Base-by-base conservation (phyloP, 176 grass and related monocot species). In the Hordeum vulgare region DNA sequence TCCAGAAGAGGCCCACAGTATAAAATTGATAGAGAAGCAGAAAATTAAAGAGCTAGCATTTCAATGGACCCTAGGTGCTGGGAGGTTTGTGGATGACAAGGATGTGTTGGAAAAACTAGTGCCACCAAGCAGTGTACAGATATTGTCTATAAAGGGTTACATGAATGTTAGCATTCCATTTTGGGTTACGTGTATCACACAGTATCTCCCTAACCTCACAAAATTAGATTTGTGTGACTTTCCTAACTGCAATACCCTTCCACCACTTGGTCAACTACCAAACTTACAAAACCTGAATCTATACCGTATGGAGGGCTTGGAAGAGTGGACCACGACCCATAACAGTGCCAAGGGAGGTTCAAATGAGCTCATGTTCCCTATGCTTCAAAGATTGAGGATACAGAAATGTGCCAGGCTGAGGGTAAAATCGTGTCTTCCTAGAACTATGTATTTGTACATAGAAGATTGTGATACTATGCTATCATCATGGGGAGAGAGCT, bases 181-280 rank as follows among this genome's bases (percentile, higher is more conserved):
- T 6, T 80, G 77, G 77, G 3, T 33, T 10, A 66, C 53, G 81
- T 20, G 0, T 13, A 63, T 64, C 8, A 18, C 26, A 17, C 12
- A 8, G 8, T 6, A 75, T 49, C 70, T 83, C 8, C 70, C 41
- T 0, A 83, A 75, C 11, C 5, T 83, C 37, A 3, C 6, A 20
- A 0, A 0, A 1, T 36, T 74, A 20, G 0, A 0, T 0, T 2
- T 83, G 7, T 0, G 0, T 6, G 1, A 9, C 53, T 9, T 64
- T 20, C 20, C 27, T 1, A 1, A 0, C 1, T 75, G 58, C 34
- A 42, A 42, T 1, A 42, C 11, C 3, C 41, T 42, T 12, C 41
- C 41, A 42, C 8, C 59, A 6, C 71, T 83, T 4, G 81, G 81
- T 20, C 59, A 39, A 6, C 13, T 83, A 34, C 70, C 26, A 4